Evolutionary conservation across 1,284 basidiomycete species (phyloP), one percentile per base, ranked within the genome.

Genomic region (Ceratobasidium theobromae): DNA sequence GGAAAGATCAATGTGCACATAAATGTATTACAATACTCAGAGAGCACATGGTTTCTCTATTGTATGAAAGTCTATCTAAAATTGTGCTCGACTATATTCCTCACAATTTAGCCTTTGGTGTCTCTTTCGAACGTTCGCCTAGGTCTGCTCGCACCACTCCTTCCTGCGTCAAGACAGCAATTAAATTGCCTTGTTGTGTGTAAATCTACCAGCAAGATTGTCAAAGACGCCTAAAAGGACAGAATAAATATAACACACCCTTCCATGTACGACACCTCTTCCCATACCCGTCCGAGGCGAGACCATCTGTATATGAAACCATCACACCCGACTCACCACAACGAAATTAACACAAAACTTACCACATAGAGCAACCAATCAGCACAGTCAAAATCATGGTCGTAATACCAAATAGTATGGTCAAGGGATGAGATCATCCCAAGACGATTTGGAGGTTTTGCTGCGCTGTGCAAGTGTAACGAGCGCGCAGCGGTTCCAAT

Each of bases 391-490:
- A 94, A 91, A 57, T 82, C 77, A 70, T 90, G 81, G 67, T 82
- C 81, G 74, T 94, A 95, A 76, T 87, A 95, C 77, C 85, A 90
- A 65, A 94, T 88, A 28, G 87, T 82, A 76, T 96, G 93, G 76
- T 95, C 93, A 45, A 95, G 78, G 0, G 89, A 89, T 12, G 89
- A 89, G 69, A 83, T 81, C 92, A 95, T 94, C 27, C 83, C 82
- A 23, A 88, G 74, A 4, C 81, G 78, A 16, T 81, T 76, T 4
- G 82, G 80, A 0, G 82, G 84, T 64, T 78, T 76, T 40, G 77
- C 76, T 58, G 73, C 77, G 43, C 78, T 75, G 69, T 82, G 82
- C n/a, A 94, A 78, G 0, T 87, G 86, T 46, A 90, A 79, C 2
- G 85, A 83, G n/a, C 82, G 82, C 0, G 82, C 76, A 1, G 86